Base-by-base conservation (phyloP, 106 monocot genomes). In the Cymbidium sinense region DNA sequence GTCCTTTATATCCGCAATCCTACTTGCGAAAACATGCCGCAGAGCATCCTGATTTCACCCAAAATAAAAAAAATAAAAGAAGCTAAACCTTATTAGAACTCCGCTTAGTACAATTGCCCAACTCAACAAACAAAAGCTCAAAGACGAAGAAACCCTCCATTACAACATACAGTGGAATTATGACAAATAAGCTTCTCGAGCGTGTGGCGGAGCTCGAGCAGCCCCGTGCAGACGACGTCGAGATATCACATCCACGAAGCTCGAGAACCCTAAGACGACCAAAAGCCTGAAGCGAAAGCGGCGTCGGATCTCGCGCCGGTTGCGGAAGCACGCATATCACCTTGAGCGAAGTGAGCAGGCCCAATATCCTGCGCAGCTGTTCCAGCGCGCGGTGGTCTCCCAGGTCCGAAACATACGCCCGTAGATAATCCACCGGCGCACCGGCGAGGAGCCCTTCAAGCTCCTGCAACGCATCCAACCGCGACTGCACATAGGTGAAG, bases 311-410 rank as follows among this genome's bases (percentile, higher is more conserved):
- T 71, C 98, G 74, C 43, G 33, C 78, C 6, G 82, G 83, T 30
- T 79, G 79, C 27, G 87, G 80, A 30, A 89, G 78, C 36, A 86
- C 88, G 6, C 89, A 89, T 41, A 87, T 72, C 12, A 99, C 84
- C 86, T 95, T 94, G 18, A 99, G 79, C 30, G 92, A 89, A 29
- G 88, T 82, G 27, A 99, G 76, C 62, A 99, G 81, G 8, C 87
- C 73, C 43, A 99, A 82, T 75, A 99, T 94, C 80, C 98, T 79
- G 25, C 98, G 83, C 19, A 99, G 83, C 74, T 89, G 94, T 87
- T 99, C 98, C 50, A 99, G 77, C 47, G 98, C 94, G 27, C 98
- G 88, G 87, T 99, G 98, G 77, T 99, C 98, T 8, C 98, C 98
- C 33, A 99, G 89, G 77, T 99, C 98, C 51, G 98, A 90, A 33